These are phyloP conservation scores for Myxozyma mucilagina DNA, from an alignment of 805 yeast genomes.

Conservation along the genomic window DNA sequence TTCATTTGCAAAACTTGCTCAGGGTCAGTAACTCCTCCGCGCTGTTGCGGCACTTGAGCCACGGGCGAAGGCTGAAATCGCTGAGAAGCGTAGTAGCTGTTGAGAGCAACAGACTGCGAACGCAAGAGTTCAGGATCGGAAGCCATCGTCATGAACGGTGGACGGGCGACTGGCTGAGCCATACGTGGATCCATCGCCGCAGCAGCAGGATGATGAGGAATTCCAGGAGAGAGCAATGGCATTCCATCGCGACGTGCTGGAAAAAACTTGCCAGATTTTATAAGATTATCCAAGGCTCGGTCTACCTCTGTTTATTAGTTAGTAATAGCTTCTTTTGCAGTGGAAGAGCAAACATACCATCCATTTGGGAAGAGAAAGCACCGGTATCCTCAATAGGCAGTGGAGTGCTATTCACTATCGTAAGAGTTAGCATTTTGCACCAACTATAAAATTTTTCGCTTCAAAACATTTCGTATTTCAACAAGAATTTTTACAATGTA, in stretches of 20 bases:
- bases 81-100: conserved; percentile 25
- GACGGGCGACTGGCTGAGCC: conserved; percentile 29
- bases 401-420: conserved; percentile 15
- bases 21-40: conserved; percentile 17
- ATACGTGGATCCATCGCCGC: conserved; percentile 30
- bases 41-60: conserved; percentile 7
- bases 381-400: conserved; percentile 29
- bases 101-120: conserved; percentile 26
- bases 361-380: conserved; percentile 32
- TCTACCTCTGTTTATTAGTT: conserved; percentile 25
- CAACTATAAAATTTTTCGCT: background rate
- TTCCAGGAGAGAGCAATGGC: conserved; percentile 15
- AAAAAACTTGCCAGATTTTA: conserved; percentile 33
- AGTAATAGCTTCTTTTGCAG: background rate
- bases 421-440: background rate
- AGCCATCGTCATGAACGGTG: conserved; percentile 18
- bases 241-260: conserved; percentile 32
- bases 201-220: conserved; percentile 23
- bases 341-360: conserved; percentile 16
- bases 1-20: conserved; percentile 33
- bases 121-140: conserved; percentile 29
- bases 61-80: conserved; percentile 26
- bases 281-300: conserved; percentile 33
- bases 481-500: too few species aligned
- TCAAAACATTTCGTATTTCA: too few species aligned